Base-by-base conservation (phyloP, 495 filamentous ascomycete species). In the Pseudoneurospora amorphoporcata region DNA sequence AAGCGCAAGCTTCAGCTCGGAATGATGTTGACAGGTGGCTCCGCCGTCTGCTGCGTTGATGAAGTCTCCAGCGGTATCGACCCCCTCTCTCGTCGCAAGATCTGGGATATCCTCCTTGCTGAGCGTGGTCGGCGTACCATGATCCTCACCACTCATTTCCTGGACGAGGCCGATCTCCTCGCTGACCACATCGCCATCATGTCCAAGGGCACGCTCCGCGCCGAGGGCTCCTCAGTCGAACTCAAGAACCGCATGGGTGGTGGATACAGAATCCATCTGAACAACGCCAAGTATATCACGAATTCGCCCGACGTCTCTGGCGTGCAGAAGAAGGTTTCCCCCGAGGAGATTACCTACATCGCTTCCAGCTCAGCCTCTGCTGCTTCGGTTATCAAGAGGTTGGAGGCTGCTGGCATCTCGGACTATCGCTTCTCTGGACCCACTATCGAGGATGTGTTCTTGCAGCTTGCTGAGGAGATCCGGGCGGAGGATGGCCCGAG, bases 1-100 rank as follows among this genome's bases (percentile, higher is more conserved):
- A 96, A 95, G 80, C 86, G 94, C 32, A 96, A 96, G 79, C 82
- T 95, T n/a, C 94, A 97, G 77, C 86, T 97, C 10, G 90, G 91
- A n/a, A 94, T 95, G 88, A 96, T 95, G 92, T 88, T 97, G 70
- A 94, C 92, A 35, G 94, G 94, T 45, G 94, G 92, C 19, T 92
- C 90, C 73, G 87, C 86, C 17, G 89, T 97, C 8, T 97, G 94
- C 79, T 94, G 92, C 79, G 90, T 97, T 8, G 94, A 97, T 77
- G 94, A 97, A 77, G 92, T 95, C 5, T 92, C 90, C 16, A 90
- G 88, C 69, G 94, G 94, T 7, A 82, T 97, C 10, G 94, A 97
- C 77, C 93, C 94, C 0, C 84, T 97, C 16, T 90, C 88, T 47
- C 83, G 94, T 17, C 82, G 92, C 10, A 97, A 94, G 80, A 91